Evolutionary conservation across 257 asterid genomes (phyloP).

Genomic region (Plantago elongata): DNA sequence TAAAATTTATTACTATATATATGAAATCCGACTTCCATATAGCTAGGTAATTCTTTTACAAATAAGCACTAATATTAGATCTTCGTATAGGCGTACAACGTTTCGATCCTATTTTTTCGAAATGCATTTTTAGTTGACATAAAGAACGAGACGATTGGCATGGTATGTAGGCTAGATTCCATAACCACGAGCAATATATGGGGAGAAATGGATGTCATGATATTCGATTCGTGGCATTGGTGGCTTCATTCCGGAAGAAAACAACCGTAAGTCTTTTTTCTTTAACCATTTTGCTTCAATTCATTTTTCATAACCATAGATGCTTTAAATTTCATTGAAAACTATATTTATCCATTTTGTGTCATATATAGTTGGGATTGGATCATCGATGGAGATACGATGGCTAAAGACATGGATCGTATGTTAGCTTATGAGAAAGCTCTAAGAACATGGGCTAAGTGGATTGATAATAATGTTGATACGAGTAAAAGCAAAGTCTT

Average conservation of each 20-base stretch:
- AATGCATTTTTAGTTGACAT: conserved; percentile 65
- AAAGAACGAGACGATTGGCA: conserved; percentile 21
- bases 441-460: conserved; percentile 46
- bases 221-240: conserved; percentile 56
- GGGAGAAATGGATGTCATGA: conserved; percentile 29
- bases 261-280: conserved; percentile 40
- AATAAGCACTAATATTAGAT: no score
- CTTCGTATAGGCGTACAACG: conserved; percentile 40
- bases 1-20: no score
- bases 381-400: conserved; percentile 35
- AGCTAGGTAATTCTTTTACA: no score
- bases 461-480: conserved; percentile 43
- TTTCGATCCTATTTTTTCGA: conserved; percentile 38
- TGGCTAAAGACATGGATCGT: conserved; percentile 40
- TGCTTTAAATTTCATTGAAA: neutral
- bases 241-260: conserved; percentile 55
- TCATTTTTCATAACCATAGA: neutral
- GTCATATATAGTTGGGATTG: conserved; percentile 45
- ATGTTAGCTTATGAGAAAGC: conserved; percentile 42
- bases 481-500: conserved; percentile 36
- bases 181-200: conserved; percentile 22
- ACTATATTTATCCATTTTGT: neutral
- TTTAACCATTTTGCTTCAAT: no score
- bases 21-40: no score
- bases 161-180: conserved; percentile 33